Base-by-base conservation (phyloP, 2,329 filamentous ascomycete genomes). In the Alternaria arborescens region DNA sequence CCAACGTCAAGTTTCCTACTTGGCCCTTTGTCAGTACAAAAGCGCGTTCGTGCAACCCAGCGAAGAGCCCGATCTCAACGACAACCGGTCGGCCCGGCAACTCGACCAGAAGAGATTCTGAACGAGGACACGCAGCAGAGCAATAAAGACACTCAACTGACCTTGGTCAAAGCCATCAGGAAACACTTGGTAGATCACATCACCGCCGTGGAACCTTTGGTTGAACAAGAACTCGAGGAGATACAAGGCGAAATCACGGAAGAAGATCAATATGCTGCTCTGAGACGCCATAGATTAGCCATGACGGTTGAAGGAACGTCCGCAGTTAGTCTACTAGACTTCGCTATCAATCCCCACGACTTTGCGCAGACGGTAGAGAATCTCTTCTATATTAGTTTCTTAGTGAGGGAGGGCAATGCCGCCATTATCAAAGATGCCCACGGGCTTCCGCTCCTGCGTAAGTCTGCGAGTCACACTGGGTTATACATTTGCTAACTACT, bases 311-410 rank as follows among this genome's bases (percentile, higher is more conserved):
- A 88, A 2, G 89, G 89, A 1, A 91, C 92, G 16, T 30, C 71
- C 14, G 71, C 68, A 8, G 86, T 97, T 4, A 88, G 91, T 51
- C 80, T 97, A 12, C 90, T 97, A 77, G 88, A 91, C 53, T 98
- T 97, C 69, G 92, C 93, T 41, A 86, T 98, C 65, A 97, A 99
- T 70, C 95, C 95, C 0, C 82, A 82, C 40, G 97, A 93, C 0
- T 99, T 98, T 71, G 92, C 92, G 0, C 95, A 99, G 78, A 97
- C 93, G 0, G 89, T 99, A 7, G 95, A 99, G 77, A 99, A 99
- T 71, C 84, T 99, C 71, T 99, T 99, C 78, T 98, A 98, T 76
- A 87, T 97, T 69, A 96, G 92, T 75, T 99, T 99, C 74, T 81
- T 99, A 62, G 93, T 98, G 61, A 88, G 92, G 59, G 95, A 99